Percentiles rank a stretch among this genome's conserved stretches.
phyloP scores from a whole-genome alignment of 176 grass and related monocot species.

The Ampelocalamus luodianensis region DNA sequence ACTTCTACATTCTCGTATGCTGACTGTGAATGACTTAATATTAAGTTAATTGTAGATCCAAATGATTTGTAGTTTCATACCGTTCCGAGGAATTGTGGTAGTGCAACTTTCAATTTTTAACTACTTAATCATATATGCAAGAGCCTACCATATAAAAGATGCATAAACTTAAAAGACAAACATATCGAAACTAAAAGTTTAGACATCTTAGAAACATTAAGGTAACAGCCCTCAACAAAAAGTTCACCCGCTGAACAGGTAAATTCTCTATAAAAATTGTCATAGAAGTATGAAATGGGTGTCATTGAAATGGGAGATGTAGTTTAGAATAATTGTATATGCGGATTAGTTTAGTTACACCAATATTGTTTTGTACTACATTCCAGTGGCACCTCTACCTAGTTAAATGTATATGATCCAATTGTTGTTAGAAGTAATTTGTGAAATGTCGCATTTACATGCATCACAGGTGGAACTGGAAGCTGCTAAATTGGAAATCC shows the following conservation, averaged over 20 bases:
- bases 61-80: not conserved
- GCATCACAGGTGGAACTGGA: slow-evolving; percentile 65
- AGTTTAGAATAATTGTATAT: not conserved
- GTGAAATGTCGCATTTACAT: slow-evolving; percentile 37
- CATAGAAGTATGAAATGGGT: not conserved
- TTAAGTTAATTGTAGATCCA: not conserved
- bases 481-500: slow-evolving; percentile 82
- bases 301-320: not conserved
- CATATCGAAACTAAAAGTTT: slow-evolving; percentile 2
- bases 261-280: slow-evolving; percentile 5
- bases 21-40: not conserved
- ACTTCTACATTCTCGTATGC: not conserved
- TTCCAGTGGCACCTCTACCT: slow-evolving; percentile 14
- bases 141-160: slow-evolving; percentile 12
- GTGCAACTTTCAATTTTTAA: not conserved
- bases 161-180: not conserved
- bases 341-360: slow-evolving; percentile 5
- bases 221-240: slow-evolving; percentile 6
- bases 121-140: not conserved
- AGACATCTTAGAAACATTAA: slow-evolving; percentile 4
- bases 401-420: slow-evolving; percentile 7
- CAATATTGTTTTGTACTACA: not conserved
- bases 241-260: not conserved
- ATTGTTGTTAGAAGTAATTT: slow-evolving; percentile 9
- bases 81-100: not conserved